These are phyloP conservation scores for Aegilops bicornis DNA, from an alignment of 176 grass and related monocot species.

Conservation along the genomic window DNA sequence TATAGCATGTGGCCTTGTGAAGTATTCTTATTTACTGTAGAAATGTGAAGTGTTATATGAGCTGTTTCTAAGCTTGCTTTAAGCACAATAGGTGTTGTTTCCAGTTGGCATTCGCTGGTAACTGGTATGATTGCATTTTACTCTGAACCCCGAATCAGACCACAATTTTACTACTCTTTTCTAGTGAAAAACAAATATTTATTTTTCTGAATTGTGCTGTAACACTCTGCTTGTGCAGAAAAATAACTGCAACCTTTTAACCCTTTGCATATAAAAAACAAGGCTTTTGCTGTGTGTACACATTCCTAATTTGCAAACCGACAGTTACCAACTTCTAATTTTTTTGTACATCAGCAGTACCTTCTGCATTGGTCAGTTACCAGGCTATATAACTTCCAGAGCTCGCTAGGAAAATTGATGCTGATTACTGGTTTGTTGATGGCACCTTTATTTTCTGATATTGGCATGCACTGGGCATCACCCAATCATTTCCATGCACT, in stretches of 20 bases:
- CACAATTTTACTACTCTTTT: neutral
- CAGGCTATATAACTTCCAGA: neutral
- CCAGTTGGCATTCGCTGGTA: neutral
- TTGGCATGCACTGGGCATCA: neutral
- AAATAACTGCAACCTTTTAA: neutral
- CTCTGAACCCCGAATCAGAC: neutral
- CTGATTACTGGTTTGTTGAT: neutral
- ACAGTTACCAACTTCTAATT: neutral
- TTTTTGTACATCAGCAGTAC: neutral
- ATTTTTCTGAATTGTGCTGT: neutral
- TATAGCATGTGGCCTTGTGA: neutral
- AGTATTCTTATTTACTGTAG: conserved; percentile 13
- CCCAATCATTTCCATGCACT: neutral
- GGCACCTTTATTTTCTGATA: neutral
- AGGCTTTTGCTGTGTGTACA: neutral
- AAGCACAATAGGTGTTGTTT: neutral
- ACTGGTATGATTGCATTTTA: neutral
- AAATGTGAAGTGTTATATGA: neutral
- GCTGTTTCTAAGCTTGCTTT: neutral
- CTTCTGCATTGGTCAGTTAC: neutral
- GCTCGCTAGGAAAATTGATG: neutral
- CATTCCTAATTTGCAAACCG: neutral
- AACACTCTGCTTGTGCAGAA: neutral
- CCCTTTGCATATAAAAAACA: neutral
- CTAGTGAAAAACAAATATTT: neutral